Base-by-base conservation (phyloP, 2,329 filamentous ascomycete species). In the Simplicillium sp. region DNA sequence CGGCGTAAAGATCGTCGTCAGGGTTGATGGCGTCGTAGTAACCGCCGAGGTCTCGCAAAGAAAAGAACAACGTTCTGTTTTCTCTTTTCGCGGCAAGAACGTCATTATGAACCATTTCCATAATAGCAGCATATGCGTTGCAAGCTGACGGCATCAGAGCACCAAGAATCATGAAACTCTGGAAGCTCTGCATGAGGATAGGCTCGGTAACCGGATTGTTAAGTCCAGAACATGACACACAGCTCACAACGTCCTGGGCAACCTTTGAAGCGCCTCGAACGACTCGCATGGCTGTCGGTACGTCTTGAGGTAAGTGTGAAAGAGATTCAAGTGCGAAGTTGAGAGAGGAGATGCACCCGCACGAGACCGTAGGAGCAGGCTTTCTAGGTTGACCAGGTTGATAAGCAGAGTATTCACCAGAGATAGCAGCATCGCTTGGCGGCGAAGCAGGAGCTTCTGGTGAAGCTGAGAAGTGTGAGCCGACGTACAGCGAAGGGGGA, bases 81-180 rank as follows among this genome's bases (percentile, higher is more conserved):
- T 68, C 62, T 4, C 55, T 53, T 34, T 61, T 60, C 11, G 75
- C 75, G 1, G 50, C 53, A 2, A 61, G 58, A 0, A 68, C 59
- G 49, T 77, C 71, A n/a, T 53, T 53, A 46, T 81, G 75, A 7
- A 80, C 62, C 59, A 75, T 66, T 37, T 59, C 56, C 11, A 81
- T 60, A 36, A 82, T 72, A 20, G 57, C 60, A 41, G 65, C 65
- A 60, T 81, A 81, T 7, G 73, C 71, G 52, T 77, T 71, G 40
- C 70, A 74, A 35, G 75, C 67, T 8, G 73, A 71, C 2, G 75
- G 75, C 3, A 81, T 59, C 25, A 81, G 64, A 2, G 75, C 69
- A 7, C 68, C 73, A 4, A 81, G 60, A 39, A 77, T 63, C 74
- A 80, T 79, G 38, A 71, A 62, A 50, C 68, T 78, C 52, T 80